Evolutionary conservation across 352 stramenopile genomes (phyloP).

Genomic region (Phytophthora cryptogea): DNA sequence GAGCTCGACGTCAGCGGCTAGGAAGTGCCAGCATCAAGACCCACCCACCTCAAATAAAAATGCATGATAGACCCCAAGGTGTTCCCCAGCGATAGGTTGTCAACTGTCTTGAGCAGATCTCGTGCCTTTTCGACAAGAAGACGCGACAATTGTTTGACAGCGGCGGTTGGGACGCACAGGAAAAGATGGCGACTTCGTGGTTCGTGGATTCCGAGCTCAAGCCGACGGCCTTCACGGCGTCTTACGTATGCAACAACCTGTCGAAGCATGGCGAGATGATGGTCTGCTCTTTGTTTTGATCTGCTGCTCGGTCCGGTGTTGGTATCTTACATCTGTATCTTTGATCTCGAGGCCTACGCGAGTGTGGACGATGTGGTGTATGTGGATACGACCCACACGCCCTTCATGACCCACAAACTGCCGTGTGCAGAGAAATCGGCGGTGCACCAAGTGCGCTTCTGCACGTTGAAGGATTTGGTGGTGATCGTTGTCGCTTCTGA

Average conservation of each 20-base stretch:
- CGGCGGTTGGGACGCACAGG: neutral
- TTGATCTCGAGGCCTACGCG: conserved; percentile 42
- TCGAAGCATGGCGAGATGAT: conserved; percentile 51
- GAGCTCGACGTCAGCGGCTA: conserved; percentile 30
- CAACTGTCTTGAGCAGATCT: conserved; percentile 4
- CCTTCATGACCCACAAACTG: conserved; percentile 46
- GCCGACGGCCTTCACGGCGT: conserved; percentile 46
- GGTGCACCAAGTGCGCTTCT: conserved; percentile 73
- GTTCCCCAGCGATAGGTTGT: neutral
- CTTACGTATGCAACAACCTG: conserved; percentile 62
- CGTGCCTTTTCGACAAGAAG: neutral
- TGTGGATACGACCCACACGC: conserved; percentile 46
- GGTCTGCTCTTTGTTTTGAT: conserved; percentile 20
- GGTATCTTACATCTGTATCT: conserved; percentile 3
- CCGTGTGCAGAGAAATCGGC: conserved; percentile 51
- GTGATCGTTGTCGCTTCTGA: conserved; percentile 74
- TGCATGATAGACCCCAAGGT: conserved; percentile 17
- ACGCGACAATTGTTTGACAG: conserved; percentile 14
- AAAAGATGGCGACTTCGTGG: conserved; percentile 47
- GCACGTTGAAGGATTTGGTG: conserved; percentile 40
- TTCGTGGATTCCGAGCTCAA: conserved; percentile 53
- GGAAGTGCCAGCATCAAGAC: conserved; percentile 11
- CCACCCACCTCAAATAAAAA: conserved; percentile 21
- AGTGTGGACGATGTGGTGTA: conserved; percentile 52
- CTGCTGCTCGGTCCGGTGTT: neutral